Percentiles rank a stretch among this genome's conserved stretches.
Conservation (phyloP, 2,329 filamentous ascomycete species). For the Talaromyces atroroseus region DNA sequence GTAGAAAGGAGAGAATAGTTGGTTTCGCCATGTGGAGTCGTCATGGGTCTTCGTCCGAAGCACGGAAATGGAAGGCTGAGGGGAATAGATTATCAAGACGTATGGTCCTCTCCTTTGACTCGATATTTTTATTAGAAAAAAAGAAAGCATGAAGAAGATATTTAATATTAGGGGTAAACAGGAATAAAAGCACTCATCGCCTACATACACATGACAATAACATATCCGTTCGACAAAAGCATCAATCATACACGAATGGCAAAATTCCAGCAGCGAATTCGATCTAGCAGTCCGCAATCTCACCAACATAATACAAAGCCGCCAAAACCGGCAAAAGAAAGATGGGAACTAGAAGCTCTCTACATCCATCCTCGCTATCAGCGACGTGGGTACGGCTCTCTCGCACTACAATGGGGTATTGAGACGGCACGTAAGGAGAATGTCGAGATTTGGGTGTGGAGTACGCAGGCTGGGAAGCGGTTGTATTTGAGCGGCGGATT, state of each 20-base stretch:
- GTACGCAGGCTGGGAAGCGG: constrained; percentile 2
- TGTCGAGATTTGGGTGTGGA: constrained; percentile 12
- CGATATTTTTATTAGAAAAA: not conserved
- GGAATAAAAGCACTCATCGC: not conserved
- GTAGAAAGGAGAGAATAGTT: not conserved
- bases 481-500: constrained; percentile 6
- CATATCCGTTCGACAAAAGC: constrained; percentile 12
- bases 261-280: not conserved
- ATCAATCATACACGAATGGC: constrained; percentile 9
- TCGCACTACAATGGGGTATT: constrained; percentile 6
- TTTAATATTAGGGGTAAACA: not conserved
- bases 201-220: constrained; percentile 1
- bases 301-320: not conserved
- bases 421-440: not conserved
- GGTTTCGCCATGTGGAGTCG: constrained; percentile 13
- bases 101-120: not conserved
- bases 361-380: constrained; percentile 10
- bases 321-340: not conserved
- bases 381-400: constrained; percentile 3
- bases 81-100: constrained; percentile 1
- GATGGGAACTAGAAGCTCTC: constrained; percentile 12
- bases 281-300: not conserved
- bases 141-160: not conserved
- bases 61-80: constrained; percentile 4
- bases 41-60: not conserved